Evolutionary conservation across 352 stramenopile species (phyloP).

Genomic region (Phytophthora kernoviae): DNA sequence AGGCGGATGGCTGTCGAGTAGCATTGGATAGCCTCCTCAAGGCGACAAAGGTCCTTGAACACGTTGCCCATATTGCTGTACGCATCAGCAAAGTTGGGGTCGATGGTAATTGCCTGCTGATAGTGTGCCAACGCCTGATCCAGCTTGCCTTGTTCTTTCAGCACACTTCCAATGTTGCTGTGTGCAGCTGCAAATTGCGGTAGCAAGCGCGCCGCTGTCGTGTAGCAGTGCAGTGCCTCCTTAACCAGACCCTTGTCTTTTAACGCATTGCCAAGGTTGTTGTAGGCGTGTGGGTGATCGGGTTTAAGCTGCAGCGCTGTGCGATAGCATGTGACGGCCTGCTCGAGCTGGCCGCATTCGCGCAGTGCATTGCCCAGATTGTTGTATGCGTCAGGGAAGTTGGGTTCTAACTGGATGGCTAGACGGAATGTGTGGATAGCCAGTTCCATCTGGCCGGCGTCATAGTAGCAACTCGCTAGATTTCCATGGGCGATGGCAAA

Average conservation of each 20-base stretch:
- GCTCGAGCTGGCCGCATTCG: conserved; percentile 82
- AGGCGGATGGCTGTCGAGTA: conserved; percentile 91
- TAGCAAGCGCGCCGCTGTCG: conserved; percentile 89
- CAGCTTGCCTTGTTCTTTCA: conserved; percentile 94
- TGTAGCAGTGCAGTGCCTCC: conserved; percentile 94
- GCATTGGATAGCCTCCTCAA: conserved; percentile 90
- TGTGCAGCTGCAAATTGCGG: conserved; percentile 93
- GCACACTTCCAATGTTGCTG: conserved; percentile 93
- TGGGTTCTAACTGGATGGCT: conserved; percentile 92
- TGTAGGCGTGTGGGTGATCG: conserved; percentile 94
- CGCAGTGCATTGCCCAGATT: conserved; percentile 93
- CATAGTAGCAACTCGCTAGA: conserved; percentile 91
- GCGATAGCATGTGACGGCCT: conserved; percentile 87
- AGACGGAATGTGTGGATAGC: conserved; percentile 90
- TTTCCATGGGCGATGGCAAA: conserved; percentile 94
- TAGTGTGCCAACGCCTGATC: conserved; percentile 95
- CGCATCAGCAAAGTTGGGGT: conserved; percentile 91
- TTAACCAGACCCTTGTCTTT: conserved; percentile 93
- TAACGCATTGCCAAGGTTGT: conserved; percentile 93
- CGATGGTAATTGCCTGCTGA: conserved; percentile 92
- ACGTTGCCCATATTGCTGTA: conserved; percentile 96
- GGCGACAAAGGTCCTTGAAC: conserved; percentile 90
- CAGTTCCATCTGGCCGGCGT: conserved; percentile 80
- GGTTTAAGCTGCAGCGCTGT: conserved; percentile 90
- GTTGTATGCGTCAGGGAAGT: conserved; percentile 94